phyloP scores from a whole-genome alignment of 768 basidiomycete genomes.

The Pisolithus tinctorius region DNA sequence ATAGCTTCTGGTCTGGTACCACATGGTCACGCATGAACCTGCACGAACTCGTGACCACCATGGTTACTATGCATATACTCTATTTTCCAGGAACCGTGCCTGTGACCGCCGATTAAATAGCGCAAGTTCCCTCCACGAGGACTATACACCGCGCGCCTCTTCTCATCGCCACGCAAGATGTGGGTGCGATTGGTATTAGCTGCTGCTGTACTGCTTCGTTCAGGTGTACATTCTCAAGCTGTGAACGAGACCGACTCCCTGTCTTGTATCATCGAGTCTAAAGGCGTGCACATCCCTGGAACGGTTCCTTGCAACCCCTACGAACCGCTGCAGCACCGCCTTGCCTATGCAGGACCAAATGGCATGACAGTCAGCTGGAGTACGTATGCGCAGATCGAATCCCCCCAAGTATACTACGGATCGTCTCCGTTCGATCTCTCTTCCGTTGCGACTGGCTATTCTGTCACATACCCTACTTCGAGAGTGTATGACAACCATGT shows the following conservation, averaged over 20 bases:
- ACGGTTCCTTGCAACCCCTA: slow-evolving; percentile 21
- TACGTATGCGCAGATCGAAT: slow-evolving; percentile 13
- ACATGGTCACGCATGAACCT: no score
- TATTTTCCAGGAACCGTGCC: no score
- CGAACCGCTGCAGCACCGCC: slow-evolving; percentile 21
- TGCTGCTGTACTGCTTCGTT: slow-evolving; percentile 1
- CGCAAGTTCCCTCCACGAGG: no score
- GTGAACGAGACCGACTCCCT: slow-evolving; percentile 12
- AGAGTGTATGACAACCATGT: slow-evolving; percentile 25
- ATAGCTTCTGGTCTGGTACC: no score
- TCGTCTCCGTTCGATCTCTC: slow-evolving; percentile 12
- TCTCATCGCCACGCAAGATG: neutral
- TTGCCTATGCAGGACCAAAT: slow-evolving; percentile 18
- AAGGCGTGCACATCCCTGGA: slow-evolving; percentile 22
- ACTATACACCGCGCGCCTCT: neutral
- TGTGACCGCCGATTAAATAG: no score
- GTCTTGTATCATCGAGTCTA: slow-evolving; percentile 23
- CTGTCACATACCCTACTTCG: slow-evolving; percentile 18
- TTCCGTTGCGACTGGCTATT: slow-evolving; percentile 14
- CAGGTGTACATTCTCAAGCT: slow-evolving; percentile 8
- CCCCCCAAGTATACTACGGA: slow-evolving; percentile 21
- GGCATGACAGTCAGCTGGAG: slow-evolving; percentile 25
- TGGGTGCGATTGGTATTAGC: slow-evolving; percentile 5
- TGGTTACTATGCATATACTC: no score
- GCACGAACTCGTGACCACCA: no score